Base-by-base conservation (phyloP, 2,329 filamentous ascomycete genomes). In the Epichloe scottii region DNA sequence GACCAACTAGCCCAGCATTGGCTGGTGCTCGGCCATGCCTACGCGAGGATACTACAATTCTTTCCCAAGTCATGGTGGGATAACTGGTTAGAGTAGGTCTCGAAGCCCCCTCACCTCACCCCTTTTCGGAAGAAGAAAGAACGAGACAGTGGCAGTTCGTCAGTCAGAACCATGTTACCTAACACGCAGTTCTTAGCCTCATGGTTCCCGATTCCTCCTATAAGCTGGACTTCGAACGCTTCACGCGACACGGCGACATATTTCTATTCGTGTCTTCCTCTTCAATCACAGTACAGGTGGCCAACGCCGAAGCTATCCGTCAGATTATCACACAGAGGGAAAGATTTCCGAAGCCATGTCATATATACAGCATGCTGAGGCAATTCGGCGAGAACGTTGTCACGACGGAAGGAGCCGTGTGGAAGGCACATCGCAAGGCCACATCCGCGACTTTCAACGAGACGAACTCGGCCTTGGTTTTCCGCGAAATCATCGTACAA, bases 391-490 rank as follows among this genome's bases (percentile, higher is more conserved):
- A 79, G 51, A 91, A 87, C 61, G 75, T 90, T 2, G 67, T 90
- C 21, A 80, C 79, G 0, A 81, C 82, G 2, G 86, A 90, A 63
- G 85, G 85, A 1, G 62, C 71, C 1, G 66, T 76, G 30, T 91
- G 85, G 87, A 81, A 81, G 34, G 74, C 78, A 66, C 86, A 91
- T 63, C 78, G 86, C 54, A 88, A 85, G 66, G 76, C 82, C 42
- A 84, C 81, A 0, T 78, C 82, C 30, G 80, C 85, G 0, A 79
- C 79, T 4, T 90, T 91, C 65, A 87, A 84, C 52, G 87, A 91
- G 68, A 81, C 77, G 67, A 90, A 88, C 63, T 83, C 87, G 51
- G 72, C 75, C 14, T 63, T 86, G 26, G 81, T 86, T 1, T 87
- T 82, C 65, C 68, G 68, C 8, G 82, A 87, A 62, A 74, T 77